Evolutionary conservation across 108 stramenopile species (phyloP).

Genomic region (Epithemia pelagica): DNA sequence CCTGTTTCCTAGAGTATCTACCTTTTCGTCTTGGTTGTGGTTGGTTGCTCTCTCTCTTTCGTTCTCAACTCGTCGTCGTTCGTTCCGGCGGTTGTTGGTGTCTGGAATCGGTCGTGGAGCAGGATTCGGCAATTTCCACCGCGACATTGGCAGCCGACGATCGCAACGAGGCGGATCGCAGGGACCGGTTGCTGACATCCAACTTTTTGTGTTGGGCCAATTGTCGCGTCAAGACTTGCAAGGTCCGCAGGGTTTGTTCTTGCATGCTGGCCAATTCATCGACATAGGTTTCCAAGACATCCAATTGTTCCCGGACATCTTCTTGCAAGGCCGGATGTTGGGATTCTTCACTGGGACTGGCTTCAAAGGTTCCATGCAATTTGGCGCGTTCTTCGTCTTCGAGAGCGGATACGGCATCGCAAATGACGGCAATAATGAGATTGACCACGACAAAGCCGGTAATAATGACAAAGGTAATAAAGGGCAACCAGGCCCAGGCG

Average conservation of each 20-base stretch:
- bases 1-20: no score
- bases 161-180: no score
- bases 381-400: conserved; percentile 43
- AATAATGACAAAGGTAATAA: conserved; percentile 58
- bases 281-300: conserved; percentile 32
- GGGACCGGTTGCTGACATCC: no score
- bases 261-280: conserved; percentile 37
- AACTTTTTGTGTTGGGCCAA: conserved; percentile 2
- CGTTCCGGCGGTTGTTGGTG: no score
- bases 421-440: conserved; percentile 78
- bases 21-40: no score
- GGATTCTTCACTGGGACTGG: conserved; percentile 10
- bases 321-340: conserved; percentile 5
- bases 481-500: conserved; percentile 55
- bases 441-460: conserved; percentile 72
- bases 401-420: conserved; percentile 58
- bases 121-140: no score
- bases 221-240: conserved; percentile 29
- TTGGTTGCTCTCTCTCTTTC: no score
- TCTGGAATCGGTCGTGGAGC: no score
- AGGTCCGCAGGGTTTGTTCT: conserved; percentile 28
- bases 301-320: conserved; percentile 26
- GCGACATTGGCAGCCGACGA: no score
- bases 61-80: no score
- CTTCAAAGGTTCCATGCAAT: conserved; percentile 35